These are phyloP conservation scores for Lactarius hengduanensis DNA, from an alignment of 768 basidiomycete genomes.

Conservation along the genomic window DNA sequence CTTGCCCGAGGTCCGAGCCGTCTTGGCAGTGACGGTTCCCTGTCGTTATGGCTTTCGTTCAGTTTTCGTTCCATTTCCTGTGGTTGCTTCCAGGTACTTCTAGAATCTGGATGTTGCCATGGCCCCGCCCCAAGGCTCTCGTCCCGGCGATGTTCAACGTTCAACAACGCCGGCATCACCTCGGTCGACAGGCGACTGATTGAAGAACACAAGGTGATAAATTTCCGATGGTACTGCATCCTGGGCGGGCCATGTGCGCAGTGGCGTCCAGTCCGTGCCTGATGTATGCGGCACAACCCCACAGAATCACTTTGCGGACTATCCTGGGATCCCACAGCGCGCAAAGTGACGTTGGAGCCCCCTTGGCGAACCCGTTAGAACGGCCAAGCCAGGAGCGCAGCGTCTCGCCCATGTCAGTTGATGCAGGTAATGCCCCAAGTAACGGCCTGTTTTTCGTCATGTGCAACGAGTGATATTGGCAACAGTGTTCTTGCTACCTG, in stretches of 20 bases:
- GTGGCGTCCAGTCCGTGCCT: background rate
- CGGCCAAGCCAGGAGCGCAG: background rate
- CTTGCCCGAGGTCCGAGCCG: too few species aligned
- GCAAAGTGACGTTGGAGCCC: background rate
- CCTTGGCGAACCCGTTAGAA: background rate
- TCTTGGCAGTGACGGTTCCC: too few species aligned
- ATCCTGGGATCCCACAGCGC: background rate
- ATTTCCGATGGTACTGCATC: background rate
- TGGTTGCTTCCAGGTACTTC: background rate
- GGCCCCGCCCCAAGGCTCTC: background rate
- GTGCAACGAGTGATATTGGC: background rate
- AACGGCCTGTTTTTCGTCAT: background rate
- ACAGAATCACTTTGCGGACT: background rate
- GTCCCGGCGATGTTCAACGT: background rate
- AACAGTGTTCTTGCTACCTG: constrained; percentile 4
- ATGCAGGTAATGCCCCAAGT: background rate
- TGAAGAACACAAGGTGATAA: background rate
- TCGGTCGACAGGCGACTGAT: background rate
- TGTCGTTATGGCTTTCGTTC: too few species aligned
- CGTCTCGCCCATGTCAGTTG: background rate
- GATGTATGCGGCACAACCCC: background rate
- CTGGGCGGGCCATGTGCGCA: background rate
- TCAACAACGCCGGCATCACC: background rate
- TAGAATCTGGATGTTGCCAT: background rate
- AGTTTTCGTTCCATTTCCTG: too few species aligned